Conservation (phyloP, 257 asterid genomes). For the Thymus quinquecostatus region DNA sequence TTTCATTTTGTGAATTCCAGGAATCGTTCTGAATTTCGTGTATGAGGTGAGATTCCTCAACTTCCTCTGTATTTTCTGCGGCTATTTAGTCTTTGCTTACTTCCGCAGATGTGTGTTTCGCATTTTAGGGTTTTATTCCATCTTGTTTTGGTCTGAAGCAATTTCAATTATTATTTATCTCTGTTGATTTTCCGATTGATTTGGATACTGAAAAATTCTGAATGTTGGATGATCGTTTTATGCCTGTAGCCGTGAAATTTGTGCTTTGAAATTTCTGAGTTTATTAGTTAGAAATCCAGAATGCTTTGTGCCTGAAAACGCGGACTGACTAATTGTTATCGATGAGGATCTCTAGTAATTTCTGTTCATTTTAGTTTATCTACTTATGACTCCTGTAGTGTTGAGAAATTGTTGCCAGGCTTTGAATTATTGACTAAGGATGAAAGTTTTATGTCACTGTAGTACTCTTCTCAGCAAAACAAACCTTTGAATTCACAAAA, state of each 20-base stretch:
- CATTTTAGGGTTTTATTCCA: too few species aligned
- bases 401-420: not conserved
- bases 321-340: not conserved
- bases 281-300: not conserved
- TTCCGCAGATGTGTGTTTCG: too few species aligned
- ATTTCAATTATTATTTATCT: too few species aligned
- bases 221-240: not conserved
- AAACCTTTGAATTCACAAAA: conserved; percentile 49
- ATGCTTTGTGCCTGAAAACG: not conserved
- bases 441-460: conserved; percentile 12
- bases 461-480: conserved; percentile 38
- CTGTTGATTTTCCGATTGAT: too few species aligned
- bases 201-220: too few species aligned
- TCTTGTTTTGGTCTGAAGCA: too few species aligned
- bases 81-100: too few species aligned
- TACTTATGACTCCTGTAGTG: not conserved
- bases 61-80: too few species aligned
- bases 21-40: too few species aligned
- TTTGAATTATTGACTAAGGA: not conserved
- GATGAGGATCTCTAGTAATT: not conserved
- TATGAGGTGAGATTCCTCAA: too few species aligned
- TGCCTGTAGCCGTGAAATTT: not conserved
- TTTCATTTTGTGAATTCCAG: too few species aligned
- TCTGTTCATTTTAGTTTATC: not conserved
- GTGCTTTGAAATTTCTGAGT: not conserved